Percentiles rank a stretch among this genome's conserved stretches.
Evolutionary conservation across 1,139 yeast species (phyloP).

Genomic region (Magnusiomyces tetraspermus): DNA sequence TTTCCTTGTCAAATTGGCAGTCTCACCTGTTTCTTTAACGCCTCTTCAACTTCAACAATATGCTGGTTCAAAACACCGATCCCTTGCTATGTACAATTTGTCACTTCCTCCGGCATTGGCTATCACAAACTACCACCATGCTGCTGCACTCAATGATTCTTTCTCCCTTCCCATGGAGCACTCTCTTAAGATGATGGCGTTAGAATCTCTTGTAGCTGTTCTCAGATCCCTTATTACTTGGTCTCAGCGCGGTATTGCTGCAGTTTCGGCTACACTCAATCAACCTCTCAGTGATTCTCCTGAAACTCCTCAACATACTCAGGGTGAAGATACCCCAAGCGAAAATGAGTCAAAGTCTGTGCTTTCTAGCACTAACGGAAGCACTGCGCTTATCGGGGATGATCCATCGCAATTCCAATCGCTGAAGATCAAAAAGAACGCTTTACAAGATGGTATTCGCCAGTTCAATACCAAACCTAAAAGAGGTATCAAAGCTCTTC

Average conservation of each 20-base stretch:
- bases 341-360: constrained; percentile 14
- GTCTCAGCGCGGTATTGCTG: constrained; percentile 67
- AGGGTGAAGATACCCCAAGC: constrained; percentile 11
- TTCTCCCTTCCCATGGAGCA: constrained; percentile 42
- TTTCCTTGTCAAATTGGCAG: constrained; percentile 62
- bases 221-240: constrained; percentile 74
- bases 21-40: constrained; percentile 63
- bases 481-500: constrained; percentile 57
- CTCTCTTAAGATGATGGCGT: constrained; percentile 72
- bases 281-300: constrained; percentile 3
- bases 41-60: constrained; percentile 59
- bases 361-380: constrained; percentile 14
- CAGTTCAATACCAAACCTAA: constrained; percentile 53
- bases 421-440: constrained; percentile 74
- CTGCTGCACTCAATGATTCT: constrained; percentile 41
- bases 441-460: constrained; percentile 44
- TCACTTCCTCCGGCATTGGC: constrained; percentile 67
- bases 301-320: constrained; percentile 9
- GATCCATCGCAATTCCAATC: constrained; percentile 82
- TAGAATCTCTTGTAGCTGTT: constrained; percentile 74
- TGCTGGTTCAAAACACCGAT: constrained; percentile 49
- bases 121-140: constrained; percentile 47
- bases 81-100: constrained; percentile 66
- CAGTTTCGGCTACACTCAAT: constrained; percentile 17
- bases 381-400: constrained; percentile 33